Conservation (phyloP, 73 alveolate species). For the Uronychia setigera region DNA sequence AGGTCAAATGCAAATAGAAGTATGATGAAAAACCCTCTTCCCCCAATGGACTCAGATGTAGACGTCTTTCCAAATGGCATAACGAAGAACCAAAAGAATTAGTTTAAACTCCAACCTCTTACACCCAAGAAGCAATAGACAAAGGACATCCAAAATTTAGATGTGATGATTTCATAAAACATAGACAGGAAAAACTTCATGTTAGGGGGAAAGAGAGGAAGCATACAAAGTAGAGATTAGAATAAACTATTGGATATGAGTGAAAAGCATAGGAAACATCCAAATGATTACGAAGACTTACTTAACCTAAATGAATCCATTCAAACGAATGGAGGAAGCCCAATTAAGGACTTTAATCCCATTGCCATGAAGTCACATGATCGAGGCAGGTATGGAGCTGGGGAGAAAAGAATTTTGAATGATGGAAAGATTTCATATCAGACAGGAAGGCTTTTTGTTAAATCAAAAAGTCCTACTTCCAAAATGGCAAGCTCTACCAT, state of each 20-base stretch:
- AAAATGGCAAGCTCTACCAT: not conserved
- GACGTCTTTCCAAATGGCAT: too few species aligned
- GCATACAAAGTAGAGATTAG: not conserved
- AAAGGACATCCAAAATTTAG: too few species aligned
- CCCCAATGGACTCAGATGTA: too few species aligned
- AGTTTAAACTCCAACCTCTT: too few species aligned
- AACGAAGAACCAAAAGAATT: too few species aligned
- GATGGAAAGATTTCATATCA: not conserved
- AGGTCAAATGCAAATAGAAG: too few species aligned
- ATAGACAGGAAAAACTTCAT: not conserved
- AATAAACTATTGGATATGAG: not conserved
- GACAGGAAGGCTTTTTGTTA: not conserved
- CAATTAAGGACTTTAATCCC: not conserved
- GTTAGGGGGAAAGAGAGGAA: not conserved
- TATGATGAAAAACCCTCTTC: too few species aligned
- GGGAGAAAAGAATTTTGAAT: too few species aligned
- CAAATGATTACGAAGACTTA: not conserved
- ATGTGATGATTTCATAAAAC: too few species aligned
- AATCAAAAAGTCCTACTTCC: not conserved
- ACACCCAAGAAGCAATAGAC: too few species aligned
- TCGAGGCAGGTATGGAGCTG: not conserved
- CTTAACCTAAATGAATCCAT: not conserved
- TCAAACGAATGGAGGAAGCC: not conserved
- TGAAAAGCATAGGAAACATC: not conserved
- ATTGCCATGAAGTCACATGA: not conserved